A percentile compares a stretch with the other conserved stretches of the same genome.
phyloP scores from a whole-genome alignment of 768 basidiomycete species.

The Kwoniella bestiolae region DNA sequence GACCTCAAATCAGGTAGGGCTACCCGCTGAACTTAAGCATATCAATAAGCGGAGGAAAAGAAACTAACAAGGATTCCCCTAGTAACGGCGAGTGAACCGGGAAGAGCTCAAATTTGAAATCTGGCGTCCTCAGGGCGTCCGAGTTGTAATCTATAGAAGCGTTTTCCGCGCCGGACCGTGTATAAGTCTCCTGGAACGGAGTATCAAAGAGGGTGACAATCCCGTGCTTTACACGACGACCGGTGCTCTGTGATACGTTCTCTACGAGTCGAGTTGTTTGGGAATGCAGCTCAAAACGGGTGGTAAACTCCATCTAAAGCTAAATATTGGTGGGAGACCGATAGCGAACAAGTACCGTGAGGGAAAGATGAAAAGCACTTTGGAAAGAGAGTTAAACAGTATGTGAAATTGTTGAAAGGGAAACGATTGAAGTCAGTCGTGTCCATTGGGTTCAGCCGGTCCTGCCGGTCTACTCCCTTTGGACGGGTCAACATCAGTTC shows the following conservation, averaged over 20 bases:
- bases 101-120: constrained; percentile 82
- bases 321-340: constrained; percentile 81
- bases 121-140: constrained; percentile 66
- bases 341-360: constrained; percentile 81
- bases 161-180: constrained; percentile 65
- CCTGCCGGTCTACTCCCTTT: constrained; percentile 65
- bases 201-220: constrained; percentile 63
- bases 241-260: constrained; percentile 70
- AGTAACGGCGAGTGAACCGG: constrained; percentile 83
- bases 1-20: constrained; percentile 82
- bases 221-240: constrained; percentile 67
- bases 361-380: constrained; percentile 83
- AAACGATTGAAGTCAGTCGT: constrained; percentile 72
- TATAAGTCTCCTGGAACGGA: constrained; percentile 78
- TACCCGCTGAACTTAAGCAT: constrained; percentile 87
- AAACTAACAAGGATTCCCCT: constrained; percentile 86
- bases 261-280: constrained; percentile 81
- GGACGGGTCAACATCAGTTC: constrained; percentile 72
- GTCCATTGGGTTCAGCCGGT: constrained; percentile 65
- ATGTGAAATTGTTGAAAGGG: constrained; percentile 81
- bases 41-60: constrained; percentile 90
- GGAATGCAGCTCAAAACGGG: constrained; percentile 82
- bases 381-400: constrained; percentile 80
- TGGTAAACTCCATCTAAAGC: constrained; percentile 85
- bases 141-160: constrained; percentile 81